A percentile compares a stretch with the other conserved stretches of the same genome.
These are phyloP conservation scores for Sporothrix variecibatus DNA, from an alignment of 2,329 filamentous ascomycete species.

Conservation along the genomic window DNA sequence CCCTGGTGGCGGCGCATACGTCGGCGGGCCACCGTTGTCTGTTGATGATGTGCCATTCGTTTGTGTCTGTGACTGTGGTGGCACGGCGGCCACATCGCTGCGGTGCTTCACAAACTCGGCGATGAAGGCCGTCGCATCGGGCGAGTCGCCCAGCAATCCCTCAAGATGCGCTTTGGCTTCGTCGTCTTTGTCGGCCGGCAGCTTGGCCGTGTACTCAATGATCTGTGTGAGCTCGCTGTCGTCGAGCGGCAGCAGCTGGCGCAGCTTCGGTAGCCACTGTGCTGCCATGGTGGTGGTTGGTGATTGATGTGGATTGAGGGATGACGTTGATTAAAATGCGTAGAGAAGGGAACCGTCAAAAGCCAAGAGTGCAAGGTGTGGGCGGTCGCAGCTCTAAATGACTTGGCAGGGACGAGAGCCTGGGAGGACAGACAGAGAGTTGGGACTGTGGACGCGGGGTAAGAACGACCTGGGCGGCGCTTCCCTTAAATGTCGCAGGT, in stretches of 20 bases:
- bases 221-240: slow-evolving; percentile 25
- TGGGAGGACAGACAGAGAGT: neutral
- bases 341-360: neutral
- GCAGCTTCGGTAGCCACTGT: slow-evolving; percentile 12
- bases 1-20: neutral
- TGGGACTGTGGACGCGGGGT: slow-evolving; percentile 5
- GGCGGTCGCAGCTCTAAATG: neutral
- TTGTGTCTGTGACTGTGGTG: neutral
- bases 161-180: slow-evolving; percentile 20
- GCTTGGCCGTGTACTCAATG: neutral
- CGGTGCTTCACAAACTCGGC: slow-evolving; percentile 21
- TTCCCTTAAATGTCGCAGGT: slow-evolving; percentile 6
- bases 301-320: neutral
- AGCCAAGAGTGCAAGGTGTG: neutral
- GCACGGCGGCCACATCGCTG: neutral
- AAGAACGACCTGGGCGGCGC: neutral
- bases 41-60: neutral
- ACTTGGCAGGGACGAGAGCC: slow-evolving; percentile 8
- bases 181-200: slow-evolving; percentile 22
- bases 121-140: slow-evolving; percentile 20
- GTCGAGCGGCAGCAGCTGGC: slow-evolving; percentile 25
- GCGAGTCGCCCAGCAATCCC: slow-evolving; percentile 22
- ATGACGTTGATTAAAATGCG: neutral
- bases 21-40: neutral
- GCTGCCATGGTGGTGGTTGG: neutral